phyloP scores from a whole-genome alignment of 1,284 basidiomycete genomes.

The Ustilago crameri region DNA sequence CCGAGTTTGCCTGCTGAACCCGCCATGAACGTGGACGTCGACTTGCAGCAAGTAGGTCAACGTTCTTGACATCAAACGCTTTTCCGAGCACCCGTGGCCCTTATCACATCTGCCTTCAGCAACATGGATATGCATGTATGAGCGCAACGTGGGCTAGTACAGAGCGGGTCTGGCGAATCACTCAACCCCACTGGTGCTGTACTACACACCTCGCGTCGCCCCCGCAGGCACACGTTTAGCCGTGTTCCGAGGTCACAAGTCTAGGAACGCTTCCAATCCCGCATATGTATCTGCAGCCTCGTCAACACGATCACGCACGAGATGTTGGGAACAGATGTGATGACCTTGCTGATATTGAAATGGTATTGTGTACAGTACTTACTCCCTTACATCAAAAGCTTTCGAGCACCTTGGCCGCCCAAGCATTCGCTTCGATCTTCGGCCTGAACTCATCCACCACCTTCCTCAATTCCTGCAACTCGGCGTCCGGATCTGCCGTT shows the following conservation, averaged over 20 bases:
- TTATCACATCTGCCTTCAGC: too few relatives aligned
- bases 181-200: too few relatives aligned
- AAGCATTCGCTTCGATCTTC: slow-evolving; percentile 79
- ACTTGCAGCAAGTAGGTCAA: background rate
- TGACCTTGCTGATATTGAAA: too few relatives aligned
- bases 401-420: slow-evolving; percentile 77
- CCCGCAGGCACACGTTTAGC: too few relatives aligned
- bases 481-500: slow-evolving; percentile 71
- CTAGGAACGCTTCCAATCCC: slow-evolving; percentile 1
- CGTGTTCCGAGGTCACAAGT: background rate
- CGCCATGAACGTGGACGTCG: background rate
- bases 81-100: too few relatives aligned
- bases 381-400: slow-evolving; percentile 48
- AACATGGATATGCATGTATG: too few relatives aligned
- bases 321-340: too few relatives aligned
- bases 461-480: slow-evolving; percentile 76
- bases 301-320: too few relatives aligned
- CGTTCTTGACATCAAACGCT: background rate
- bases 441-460: slow-evolving; percentile 78
- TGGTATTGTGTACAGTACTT: background rate
- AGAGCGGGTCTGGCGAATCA: too few relatives aligned
- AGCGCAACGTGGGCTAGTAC: too few relatives aligned
- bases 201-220: too few relatives aligned
- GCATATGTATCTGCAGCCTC: too few relatives aligned
- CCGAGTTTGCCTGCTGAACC: slow-evolving; percentile 2